These are phyloP conservation scores for Irineochytrium annulatum DNA, from an alignment of 192 early-diverging fungal species.

Conservation along the genomic window DNA sequence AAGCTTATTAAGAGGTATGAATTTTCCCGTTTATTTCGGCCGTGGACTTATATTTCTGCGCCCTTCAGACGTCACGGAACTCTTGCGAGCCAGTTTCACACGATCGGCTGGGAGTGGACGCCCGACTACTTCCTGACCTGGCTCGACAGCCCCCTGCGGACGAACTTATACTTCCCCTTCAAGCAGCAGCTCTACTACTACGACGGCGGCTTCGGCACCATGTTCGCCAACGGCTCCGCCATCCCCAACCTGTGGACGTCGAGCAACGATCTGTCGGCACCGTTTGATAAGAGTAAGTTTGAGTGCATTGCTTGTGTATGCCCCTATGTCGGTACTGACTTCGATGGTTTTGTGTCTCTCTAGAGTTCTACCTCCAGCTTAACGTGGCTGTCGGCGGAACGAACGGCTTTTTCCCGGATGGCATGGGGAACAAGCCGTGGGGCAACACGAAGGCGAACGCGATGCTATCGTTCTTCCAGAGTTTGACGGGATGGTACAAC, in stretches of 20 bases:
- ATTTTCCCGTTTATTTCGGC: not conserved
- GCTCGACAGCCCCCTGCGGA: conserved; percentile 44
- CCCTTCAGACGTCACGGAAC: conserved; percentile 9
- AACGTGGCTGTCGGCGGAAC: conserved; percentile 60
- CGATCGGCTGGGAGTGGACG: conserved; percentile 50
- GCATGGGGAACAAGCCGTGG: conserved; percentile 42
- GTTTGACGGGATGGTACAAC: conserved; percentile 42
- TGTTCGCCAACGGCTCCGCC: conserved; percentile 38
- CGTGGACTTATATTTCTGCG: not conserved
- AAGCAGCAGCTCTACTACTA: conserved; percentile 37
- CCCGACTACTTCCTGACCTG: conserved; percentile 48
- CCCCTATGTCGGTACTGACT: not conserved
- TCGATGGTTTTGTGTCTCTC: not conserved
- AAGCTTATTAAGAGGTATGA: conserved; percentile 32
- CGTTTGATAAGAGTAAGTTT: conserved; percentile 61
- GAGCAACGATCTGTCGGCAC: conserved; percentile 33
- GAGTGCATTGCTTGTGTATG: conserved; percentile 18
- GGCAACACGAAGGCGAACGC: conserved; percentile 40
- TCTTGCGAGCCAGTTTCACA: conserved; percentile 58
- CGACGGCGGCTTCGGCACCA: conserved; percentile 44
- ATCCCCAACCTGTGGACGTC: conserved; percentile 30
- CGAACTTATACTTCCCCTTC: conserved; percentile 50
- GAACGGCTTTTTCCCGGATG: conserved; percentile 57
- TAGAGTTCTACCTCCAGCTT: conserved; percentile 44
- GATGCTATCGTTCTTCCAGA: conserved; percentile 47